Evolutionary conservation across 768 basidiomycete species (phyloP).

Genomic region (Boletellus emodensis): DNA sequence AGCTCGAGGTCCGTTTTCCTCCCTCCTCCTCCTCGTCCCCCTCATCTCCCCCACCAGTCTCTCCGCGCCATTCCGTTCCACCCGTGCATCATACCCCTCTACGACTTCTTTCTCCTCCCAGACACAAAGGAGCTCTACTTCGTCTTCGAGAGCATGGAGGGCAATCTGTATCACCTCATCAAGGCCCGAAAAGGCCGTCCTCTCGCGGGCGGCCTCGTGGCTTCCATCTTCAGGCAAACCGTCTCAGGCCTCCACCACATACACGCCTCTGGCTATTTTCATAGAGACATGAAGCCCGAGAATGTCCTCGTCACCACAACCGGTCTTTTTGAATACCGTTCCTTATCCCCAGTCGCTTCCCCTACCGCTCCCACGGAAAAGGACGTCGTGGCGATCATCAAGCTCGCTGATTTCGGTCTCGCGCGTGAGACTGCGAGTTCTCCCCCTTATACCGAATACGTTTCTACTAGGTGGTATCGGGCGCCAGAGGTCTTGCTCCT

Average conservation of each 20-base stretch:
- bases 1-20: constrained; percentile 73
- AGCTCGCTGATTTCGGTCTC: constrained; percentile 97
- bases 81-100: constrained; percentile 96
- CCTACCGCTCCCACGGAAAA: constrained; percentile 70
- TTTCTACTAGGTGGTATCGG: constrained; percentile 99
- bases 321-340: constrained; percentile 86
- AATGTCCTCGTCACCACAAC: constrained; percentile 98
- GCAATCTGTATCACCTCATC: constrained; percentile 98
- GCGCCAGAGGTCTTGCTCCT: constrained; percentile 94
- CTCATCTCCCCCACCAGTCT: constrained; percentile 52
- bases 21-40: constrained; percentile 10
- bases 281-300: constrained; percentile 99
- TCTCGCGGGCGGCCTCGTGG: constrained; percentile 94
- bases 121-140: constrained; percentile 96
- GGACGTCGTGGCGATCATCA: constrained; percentile 95
- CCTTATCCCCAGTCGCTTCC: constrained; percentile 65
- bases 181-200: constrained; percentile 93
- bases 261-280: constrained; percentile 91
- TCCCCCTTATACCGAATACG: constrained; percentile 98
- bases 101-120: constrained; percentile 98
- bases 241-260: constrained; percentile 89
- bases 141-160: constrained; percentile 99
- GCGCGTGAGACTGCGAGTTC: constrained; percentile 83
- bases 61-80: constrained; percentile 92
- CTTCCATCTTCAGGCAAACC: constrained; percentile 92